Evolutionary conservation across 1,284 basidiomycete species (phyloP), one percentile per base, ranked within the genome.

Genomic region (Phaffia rhodozyma): DNA sequence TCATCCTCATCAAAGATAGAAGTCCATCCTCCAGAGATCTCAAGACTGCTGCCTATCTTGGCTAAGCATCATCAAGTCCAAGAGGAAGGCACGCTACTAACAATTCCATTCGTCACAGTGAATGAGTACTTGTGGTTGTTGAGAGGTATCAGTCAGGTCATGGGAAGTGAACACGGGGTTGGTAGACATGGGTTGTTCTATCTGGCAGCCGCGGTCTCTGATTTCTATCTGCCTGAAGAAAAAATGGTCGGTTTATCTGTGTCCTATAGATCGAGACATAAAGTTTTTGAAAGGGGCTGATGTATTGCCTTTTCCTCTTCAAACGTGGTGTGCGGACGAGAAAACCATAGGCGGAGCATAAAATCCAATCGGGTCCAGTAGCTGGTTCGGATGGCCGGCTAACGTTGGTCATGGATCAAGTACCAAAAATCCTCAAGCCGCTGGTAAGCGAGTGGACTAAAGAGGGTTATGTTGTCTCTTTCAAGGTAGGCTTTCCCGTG

Each of bases 341-440:
- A 11, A 43, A 7, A 16, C 48, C 27, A 2, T 71, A 96, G 91
- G 88, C 91, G 1, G 90, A 92, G 76, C 94, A 98, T 79, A 98
- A 98, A 78, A 97, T 98, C 55, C 94, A 98, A 74, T 96, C 91
- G 0, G 88, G 88, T 25, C 92, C 94, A 73, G 54, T 55, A n/a
- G 25, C 50, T 16, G 50, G 23, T 7, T 55, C 57, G 5, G 59
- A 66, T 55, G 73, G 73, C 2, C 92, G 87, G 68, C 77, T 98
- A 47, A 82, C 86, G 52, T 88, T 98, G 67, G 91, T 97, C 74
- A 97, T 98, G 93, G 94, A 98, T 74, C 92, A 97, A 75, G 93
- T 97, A 0, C 94, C 96, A 9, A 98, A 98, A 76, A 87, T 97
- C 49, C 77, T 98, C 55, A 89, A 89, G 74, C 86, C 90, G 0